These are phyloP conservation scores for Dactylellina drechsleri DNA, from an alignment of 2,329 filamentous ascomycete genomes.

Conservation along the genomic window DNA sequence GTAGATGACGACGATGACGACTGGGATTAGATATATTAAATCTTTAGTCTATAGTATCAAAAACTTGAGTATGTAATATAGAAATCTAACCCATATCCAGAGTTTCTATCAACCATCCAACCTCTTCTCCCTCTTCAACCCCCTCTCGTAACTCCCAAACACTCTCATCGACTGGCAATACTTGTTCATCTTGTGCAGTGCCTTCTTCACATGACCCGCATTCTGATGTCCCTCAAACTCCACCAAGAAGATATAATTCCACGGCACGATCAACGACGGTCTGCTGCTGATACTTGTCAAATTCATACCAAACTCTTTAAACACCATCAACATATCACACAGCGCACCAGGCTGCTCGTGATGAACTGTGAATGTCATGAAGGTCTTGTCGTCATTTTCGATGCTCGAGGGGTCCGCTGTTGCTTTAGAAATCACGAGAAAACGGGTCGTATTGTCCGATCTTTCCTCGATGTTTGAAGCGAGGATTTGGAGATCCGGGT, in stretches of 20 bases:
- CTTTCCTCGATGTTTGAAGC: constrained; percentile 77
- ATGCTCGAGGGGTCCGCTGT: constrained; percentile 19
- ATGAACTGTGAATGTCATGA: constrained; percentile 83
- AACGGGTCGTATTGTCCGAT: constrained; percentile 80
- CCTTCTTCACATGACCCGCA: constrained; percentile 69
- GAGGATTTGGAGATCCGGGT: constrained; percentile 69
- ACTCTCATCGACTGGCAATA: constrained; percentile 57
- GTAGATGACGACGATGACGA: constrained; percentile 50
- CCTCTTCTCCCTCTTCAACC: constrained; percentile 11
- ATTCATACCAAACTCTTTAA: constrained; percentile 77
- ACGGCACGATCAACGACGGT: constrained; percentile 76
- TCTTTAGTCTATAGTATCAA: not conserved
- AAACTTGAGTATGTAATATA: not conserved
- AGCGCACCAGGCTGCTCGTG: constrained; percentile 82
- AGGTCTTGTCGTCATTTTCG: constrained; percentile 49
- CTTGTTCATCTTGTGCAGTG: constrained; percentile 69
- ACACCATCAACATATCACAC: constrained; percentile 81
- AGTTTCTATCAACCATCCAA: not conserved
- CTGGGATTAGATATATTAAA: constrained; percentile 39
- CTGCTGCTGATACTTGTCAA: constrained; percentile 90
- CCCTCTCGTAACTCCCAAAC: constrained; percentile 57
- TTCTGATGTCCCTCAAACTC: constrained; percentile 79
- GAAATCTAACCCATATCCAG: too few species aligned
- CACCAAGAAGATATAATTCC: constrained; percentile 95
- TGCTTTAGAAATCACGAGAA: constrained; percentile 71